Conservation (phyloP, 805 yeast species). For the Jamesozyma hellenica region DNA sequence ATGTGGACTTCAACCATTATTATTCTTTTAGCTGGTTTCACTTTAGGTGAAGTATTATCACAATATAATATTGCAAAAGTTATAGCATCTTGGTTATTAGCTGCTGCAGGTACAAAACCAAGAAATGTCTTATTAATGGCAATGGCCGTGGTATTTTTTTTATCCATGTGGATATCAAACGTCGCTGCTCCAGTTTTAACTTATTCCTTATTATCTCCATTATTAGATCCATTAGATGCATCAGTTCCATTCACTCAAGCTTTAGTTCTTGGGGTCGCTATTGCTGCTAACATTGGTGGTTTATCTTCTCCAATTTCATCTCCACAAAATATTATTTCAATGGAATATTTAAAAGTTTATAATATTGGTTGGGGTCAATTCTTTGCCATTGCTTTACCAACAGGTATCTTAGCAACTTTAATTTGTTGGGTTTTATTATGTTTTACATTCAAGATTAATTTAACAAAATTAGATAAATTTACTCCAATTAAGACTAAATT, state of each 20-base stretch:
- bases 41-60: constrained; percentile 86
- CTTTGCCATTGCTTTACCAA: constrained; percentile 83
- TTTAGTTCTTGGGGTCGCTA: constrained; percentile 78
- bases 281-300: constrained; percentile 88
- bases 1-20: constrained; percentile 96
- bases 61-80: constrained; percentile 83
- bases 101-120: constrained; percentile 77
- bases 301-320: constrained; percentile 95
- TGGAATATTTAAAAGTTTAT: constrained; percentile 66
- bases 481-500: constrained; percentile 53
- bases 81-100: constrained; percentile 74
- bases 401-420: constrained; percentile 50
- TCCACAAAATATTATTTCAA: constrained; percentile 89
- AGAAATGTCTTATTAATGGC: constrained; percentile 62
- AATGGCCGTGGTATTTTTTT: constrained; percentile 75
- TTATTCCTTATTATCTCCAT: constrained; percentile 77
- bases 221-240: constrained; percentile 66
- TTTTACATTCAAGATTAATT: constrained; percentile 43
- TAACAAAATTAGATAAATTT: constrained; percentile 38
- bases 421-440: constrained; percentile 61
- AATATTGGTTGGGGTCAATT: constrained; percentile 76
- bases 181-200: constrained; percentile 95
- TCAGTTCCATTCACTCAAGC: constrained; percentile 77
- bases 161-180: constrained; percentile 92
- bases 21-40: constrained; percentile 84